Base-by-base conservation (phyloP, 805 yeast genomes). In the Scheffersomyces coipomensis region DNA sequence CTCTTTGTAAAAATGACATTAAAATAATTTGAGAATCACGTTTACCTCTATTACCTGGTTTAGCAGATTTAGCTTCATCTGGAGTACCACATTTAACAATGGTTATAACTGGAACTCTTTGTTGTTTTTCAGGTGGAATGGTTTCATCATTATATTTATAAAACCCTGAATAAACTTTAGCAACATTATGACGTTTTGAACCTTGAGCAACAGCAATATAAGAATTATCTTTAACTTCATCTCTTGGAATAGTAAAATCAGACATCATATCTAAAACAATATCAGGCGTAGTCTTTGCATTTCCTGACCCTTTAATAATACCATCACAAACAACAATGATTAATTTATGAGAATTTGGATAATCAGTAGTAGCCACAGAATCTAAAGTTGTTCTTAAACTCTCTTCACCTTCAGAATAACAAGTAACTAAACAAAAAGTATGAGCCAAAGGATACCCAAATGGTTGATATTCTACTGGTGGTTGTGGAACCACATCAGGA, bases 191-290 rank as follows among this genome's bases (percentile, higher is more conserved):
- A 59, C 99, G 83, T 66, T 88, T 93, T 3, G 86, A 53, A 51
- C 99, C 99, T 51, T 85, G 85, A 2, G 96, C 96, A 29, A 93
- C 97, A 6, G 98, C 95, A 26, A 93, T 96, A 59, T 93, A 91
- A 0, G 97, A 89, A 54, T 81, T 74, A 0, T 97, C 78, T 55
- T 78, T 64, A 5, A 88, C 97, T 12, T 87, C 81, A 15, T 88
- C 95, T 8, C 73, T 75, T 0, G 88, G 85, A 25, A 75, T 70
- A 6, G 78, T 73, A 51, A 89, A 67, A 44, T 69, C 75, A 9
- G 83, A 78, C 93, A 93, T 88, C 90, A 93, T 83, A 31, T 78
- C 78, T 44, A 93, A 63, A 15, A 83, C 89, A 52, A 90, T 85
- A 17, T 93, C 99, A 0, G 98, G 97, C 0, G 99, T 93, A 2